Base-by-base conservation (phyloP, 108 stramenopile genomes). In the Fragilariopsis cylindrus region DNA sequence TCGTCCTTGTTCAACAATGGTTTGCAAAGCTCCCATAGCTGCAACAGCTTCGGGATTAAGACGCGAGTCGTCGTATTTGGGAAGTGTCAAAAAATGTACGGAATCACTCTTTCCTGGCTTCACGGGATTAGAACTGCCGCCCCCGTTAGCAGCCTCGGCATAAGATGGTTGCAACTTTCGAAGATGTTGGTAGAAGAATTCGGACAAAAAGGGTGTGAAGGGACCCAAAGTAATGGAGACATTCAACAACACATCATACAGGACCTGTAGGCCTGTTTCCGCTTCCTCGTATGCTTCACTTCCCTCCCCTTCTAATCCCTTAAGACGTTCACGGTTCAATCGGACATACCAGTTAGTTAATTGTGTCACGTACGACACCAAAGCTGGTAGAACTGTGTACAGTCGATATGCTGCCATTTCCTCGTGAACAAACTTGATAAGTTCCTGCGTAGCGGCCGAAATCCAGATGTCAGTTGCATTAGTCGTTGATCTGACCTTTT, bases 281-380 rank as follows among this genome's bases (percentile, higher is more conserved):
- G 96, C 81, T 53, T 97, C 94, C 12, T 73, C 72, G 60, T 92
- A 90, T 18, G 88, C 90, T 60, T 90, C 86, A 3, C 65, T 73
- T 16, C 85, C 87, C 58, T 88, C 90, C 7, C 89, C 94, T 65
- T 98, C 96, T 53, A 84, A 68, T 50, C 98, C 98, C 87, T 99
- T 99, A 62, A 99, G 94, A n/a, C 99, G 95, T 70, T 90, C 91
- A 57, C 99, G 96, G 85, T 99, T 99, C 60, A 99, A 81, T 42
- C 98, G 95, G 39, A 99, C 96, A 77, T 99, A 99, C 98, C 97
- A 98, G 82, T 99, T 99, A 41, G 99, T 99, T 8, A 99, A 92
- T 73, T 98, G 93, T 8, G 93, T 91, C 49, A 99, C 94, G 83
- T 96, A 99, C 43, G 73, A 75, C 48, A 99, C 97, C 74, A 99